phyloP scores from a whole-genome alignment of 371 early-diverging fungal species.

The Mortierella sp. region DNA sequence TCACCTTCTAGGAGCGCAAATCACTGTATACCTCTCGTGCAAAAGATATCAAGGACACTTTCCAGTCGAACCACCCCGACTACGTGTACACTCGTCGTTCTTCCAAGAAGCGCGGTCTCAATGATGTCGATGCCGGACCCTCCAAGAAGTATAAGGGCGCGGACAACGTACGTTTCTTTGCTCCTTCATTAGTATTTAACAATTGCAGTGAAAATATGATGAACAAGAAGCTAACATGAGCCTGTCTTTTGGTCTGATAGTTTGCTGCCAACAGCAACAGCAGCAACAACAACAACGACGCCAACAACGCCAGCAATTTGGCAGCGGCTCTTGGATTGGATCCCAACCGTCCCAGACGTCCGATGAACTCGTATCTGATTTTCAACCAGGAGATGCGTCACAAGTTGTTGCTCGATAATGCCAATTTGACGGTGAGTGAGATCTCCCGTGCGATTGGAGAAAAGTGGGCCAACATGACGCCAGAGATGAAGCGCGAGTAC shows the following conservation, averaged over 20 bases:
- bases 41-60: conserved; percentile 65
- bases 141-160: conserved; percentile 37
- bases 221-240: not conserved
- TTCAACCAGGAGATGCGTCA: conserved; percentile 77
- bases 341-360: conserved; percentile 68
- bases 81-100: conserved; percentile 64
- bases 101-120: conserved; percentile 43
- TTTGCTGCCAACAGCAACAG: not conserved
- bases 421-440: conserved; percentile 69
- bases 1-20: conserved; percentile 44
- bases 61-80: conserved; percentile 62
- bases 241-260: conserved; percentile 5
- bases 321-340: conserved; percentile 38
- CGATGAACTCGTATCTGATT: conserved; percentile 75
- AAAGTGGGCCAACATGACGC: conserved; percentile 65
- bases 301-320: not conserved
- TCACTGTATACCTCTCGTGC: conserved; percentile 60
- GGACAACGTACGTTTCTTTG: conserved; percentile 16
- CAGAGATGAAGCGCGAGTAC: conserved; percentile 49
- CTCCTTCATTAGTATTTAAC: not conserved
- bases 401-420: conserved; percentile 65
- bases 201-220: not conserved
- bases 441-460: conserved; percentile 72
- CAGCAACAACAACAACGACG: not conserved
- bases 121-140: conserved; percentile 30